Conservation (phyloP, 805 yeast genomes). For the Yarrowia hollandica region DNA sequence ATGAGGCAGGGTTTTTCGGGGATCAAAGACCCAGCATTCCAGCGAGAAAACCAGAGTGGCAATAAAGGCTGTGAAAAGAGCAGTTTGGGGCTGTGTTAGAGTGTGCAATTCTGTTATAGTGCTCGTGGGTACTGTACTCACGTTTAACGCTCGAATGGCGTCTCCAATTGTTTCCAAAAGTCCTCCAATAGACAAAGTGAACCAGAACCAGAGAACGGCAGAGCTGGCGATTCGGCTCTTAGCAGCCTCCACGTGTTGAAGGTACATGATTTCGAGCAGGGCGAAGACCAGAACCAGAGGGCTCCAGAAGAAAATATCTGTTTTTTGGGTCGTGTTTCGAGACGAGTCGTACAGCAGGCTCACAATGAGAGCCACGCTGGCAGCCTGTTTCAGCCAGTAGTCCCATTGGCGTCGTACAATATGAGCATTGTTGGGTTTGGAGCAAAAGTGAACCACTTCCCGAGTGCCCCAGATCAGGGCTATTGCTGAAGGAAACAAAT, state of each 20-base stretch:
- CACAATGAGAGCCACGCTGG: background rate
- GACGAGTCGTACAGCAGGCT: background rate
- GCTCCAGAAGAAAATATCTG: conserved; percentile 27
- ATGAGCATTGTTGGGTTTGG: conserved; percentile 5
- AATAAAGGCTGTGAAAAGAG: background rate
- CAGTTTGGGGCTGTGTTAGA: background rate
- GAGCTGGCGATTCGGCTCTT: conserved; percentile 21
- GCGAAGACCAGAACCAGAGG: conserved; percentile 31
- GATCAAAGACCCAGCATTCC: conserved; percentile 14
- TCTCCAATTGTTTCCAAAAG: conserved; percentile 10
- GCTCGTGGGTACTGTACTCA: background rate
- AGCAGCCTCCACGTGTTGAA: background rate
- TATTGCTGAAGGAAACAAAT: conserved; percentile 9
- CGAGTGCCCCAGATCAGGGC: conserved; percentile 14
- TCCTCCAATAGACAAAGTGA: conserved; percentile 26
- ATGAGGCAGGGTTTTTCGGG: conserved; percentile 8
- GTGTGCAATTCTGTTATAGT: no score
- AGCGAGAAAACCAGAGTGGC: conserved; percentile 28
- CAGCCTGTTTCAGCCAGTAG: conserved; percentile 9
- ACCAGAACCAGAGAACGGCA: conserved; percentile 11
- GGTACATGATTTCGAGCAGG: background rate
- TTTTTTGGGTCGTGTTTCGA: conserved; percentile 30
- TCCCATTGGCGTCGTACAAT: conserved; percentile 7
- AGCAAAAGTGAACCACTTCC: background rate
- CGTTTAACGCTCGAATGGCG: background rate